phyloP scores from a whole-genome alignment of 371 early-diverging fungal species.

The Cokeromyces recurvatus region DNA sequence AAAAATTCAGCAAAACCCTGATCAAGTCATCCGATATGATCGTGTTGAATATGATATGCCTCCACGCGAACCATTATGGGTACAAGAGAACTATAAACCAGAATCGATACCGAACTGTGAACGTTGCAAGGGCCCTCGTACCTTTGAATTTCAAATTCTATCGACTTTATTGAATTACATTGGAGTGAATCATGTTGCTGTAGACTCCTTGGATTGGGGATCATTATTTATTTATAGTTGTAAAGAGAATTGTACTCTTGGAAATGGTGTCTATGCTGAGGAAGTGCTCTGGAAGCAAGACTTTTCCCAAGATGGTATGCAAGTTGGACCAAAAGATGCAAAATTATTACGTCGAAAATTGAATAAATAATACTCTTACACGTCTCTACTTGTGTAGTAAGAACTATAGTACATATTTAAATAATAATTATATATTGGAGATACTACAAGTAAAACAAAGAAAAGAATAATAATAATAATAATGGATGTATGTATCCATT shows the following conservation, averaged over 20 bases:
- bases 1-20: slow-evolving; percentile 71
- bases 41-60: slow-evolving; percentile 65
- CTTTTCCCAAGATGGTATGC: slow-evolving; percentile 66
- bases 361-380: too few species aligned
- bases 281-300: slow-evolving; percentile 70
- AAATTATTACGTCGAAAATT: slow-evolving; percentile 9
- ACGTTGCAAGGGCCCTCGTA: slow-evolving; percentile 67
- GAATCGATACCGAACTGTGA: slow-evolving; percentile 68
- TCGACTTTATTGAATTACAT: slow-evolving; percentile 77
- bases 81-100: slow-evolving; percentile 68
- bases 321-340: slow-evolving; percentile 26
- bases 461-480: too few species aligned
- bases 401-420: too few species aligned
- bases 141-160: slow-evolving; percentile 89
- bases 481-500: too few species aligned
- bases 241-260: slow-evolving; percentile 70
- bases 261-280: slow-evolving; percentile 49
- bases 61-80: slow-evolving; percentile 72
- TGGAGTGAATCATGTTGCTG: slow-evolving; percentile 66
- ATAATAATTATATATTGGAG: too few species aligned
- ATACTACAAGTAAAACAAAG: too few species aligned
- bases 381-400: too few species aligned
- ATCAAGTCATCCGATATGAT: slow-evolving; percentile 86
- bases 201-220: slow-evolving; percentile 89
- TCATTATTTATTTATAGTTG: slow-evolving; percentile 87